These are phyloP conservation scores for Penicillium lagena DNA, from an alignment of 495 filamentous ascomycete genomes.

Conservation along the genomic window DNA sequence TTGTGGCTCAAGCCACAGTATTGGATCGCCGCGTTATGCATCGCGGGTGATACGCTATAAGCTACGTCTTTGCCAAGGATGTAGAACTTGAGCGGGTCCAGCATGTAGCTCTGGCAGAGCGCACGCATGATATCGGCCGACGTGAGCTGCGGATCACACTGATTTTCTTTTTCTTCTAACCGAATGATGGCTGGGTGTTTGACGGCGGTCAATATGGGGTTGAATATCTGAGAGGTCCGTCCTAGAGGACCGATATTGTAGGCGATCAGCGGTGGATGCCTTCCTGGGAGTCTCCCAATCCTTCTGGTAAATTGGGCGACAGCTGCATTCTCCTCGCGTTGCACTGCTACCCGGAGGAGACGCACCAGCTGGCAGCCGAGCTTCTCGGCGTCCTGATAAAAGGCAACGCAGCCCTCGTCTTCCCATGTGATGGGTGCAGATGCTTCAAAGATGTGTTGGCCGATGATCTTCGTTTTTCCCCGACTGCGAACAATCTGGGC, in stretches of 20 bases:
- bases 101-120: conserved; percentile 47
- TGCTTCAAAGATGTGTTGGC: conserved; percentile 50
- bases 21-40: conserved; percentile 71
- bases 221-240: conserved; percentile 61
- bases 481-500: conserved; percentile 43
- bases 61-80: conserved; percentile 66
- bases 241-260: conserved; percentile 69
- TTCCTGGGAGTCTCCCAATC: conserved; percentile 30
- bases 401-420: conserved; percentile 47
- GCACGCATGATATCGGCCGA: conserved; percentile 51
- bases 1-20: conserved; percentile 67
- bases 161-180: conserved; percentile 6
- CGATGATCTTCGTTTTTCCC: conserved; percentile 71
- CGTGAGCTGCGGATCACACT: conserved; percentile 41
- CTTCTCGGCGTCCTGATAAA: conserved; percentile 49
- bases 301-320: conserved; percentile 49
- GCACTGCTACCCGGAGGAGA: conserved; percentile 55
- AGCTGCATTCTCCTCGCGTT: conserved; percentile 51
- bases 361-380: conserved; percentile 68
- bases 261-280: conserved; percentile 54
- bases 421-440: conserved; percentile 53
- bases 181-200: conserved; percentile 57
- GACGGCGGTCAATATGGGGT: conserved; percentile 60
- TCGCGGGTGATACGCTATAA: conserved; percentile 71
- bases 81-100: conserved; percentile 68